Conservation (phyloP, 108 stramenopile species). For the Mayamaea pseudoterrestris region DNA sequence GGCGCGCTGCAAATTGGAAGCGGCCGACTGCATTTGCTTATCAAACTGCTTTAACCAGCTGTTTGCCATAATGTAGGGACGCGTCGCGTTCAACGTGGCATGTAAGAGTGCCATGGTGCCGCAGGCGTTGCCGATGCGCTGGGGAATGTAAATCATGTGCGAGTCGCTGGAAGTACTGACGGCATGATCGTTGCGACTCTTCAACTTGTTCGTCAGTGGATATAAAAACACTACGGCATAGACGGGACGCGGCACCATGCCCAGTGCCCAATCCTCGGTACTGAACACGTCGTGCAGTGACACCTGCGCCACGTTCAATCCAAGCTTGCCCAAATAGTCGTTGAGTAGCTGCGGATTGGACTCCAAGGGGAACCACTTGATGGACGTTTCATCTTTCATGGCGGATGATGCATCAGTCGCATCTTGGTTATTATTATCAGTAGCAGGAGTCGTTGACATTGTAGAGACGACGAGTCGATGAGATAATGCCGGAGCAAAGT, state of each 20-base stretch:
- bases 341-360: conserved; percentile 79
- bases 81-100: conserved; percentile 36
- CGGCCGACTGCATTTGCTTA: conserved; percentile 21
- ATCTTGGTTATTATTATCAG: too few relatives aligned
- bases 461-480: too few relatives aligned
- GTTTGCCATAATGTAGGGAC: conserved; percentile 17
- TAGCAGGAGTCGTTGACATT: too few relatives aligned
- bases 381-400: too few relatives aligned
- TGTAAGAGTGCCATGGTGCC: conserved; percentile 75
- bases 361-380: conserved; percentile 61
- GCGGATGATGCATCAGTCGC: too few relatives aligned
- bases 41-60: conserved; percentile 47
- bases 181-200: conserved; percentile 7
- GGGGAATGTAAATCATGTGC: conserved; percentile 54
- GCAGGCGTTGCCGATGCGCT: conserved; percentile 74
- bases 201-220: conserved; percentile 39
- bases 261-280: conserved; percentile 67
- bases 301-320: conserved; percentile 49
- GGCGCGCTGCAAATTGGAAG: conserved; percentile 37
- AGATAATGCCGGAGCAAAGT: too few relatives aligned
- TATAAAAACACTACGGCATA: conserved; percentile 55
- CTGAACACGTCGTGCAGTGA: conserved; percentile 64
- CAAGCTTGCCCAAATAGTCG: conserved; percentile 60
- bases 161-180: background rate
- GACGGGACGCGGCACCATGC: conserved; percentile 66